Percentiles rank a stretch among this genome's conserved stretches.
Conservation (phyloP, 2,329 filamentous ascomycete genomes). For the Fusarium fracticaudum region DNA sequence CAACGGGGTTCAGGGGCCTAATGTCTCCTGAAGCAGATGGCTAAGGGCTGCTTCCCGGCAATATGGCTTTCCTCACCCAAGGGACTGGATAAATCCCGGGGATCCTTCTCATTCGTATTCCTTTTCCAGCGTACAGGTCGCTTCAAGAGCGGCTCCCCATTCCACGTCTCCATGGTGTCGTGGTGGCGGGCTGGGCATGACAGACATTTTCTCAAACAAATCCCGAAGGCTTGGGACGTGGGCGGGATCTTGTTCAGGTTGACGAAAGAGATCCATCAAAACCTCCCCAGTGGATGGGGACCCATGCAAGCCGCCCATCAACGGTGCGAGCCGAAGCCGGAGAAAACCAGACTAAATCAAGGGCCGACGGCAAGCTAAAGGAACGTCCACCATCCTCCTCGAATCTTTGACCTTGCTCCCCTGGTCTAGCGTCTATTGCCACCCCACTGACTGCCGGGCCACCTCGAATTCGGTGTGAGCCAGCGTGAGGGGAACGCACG, state of each 20-base stretch:
- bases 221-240: constrained; percentile 45
- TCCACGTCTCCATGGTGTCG: constrained; percentile 22
- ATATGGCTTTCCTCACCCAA: constrained; percentile 30
- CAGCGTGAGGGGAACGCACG: constrained; percentile 43
- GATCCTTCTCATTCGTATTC: constrained; percentile 1
- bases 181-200: constrained; percentile 32
- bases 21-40: constrained; percentile 4
- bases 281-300: constrained; percentile 36
- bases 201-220: constrained; percentile 26
- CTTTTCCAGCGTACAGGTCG: constrained; percentile 7
- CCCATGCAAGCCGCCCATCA: constrained; percentile 46
- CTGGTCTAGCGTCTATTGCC: constrained; percentile 36
- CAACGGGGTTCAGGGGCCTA: constrained; percentile 27
- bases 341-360: constrained; percentile 47
- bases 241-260: constrained; percentile 41
- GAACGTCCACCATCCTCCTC: constrained; percentile 27
- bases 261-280: constrained; percentile 37
- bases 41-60: constrained; percentile 26
- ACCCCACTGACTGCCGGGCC: constrained; percentile 34
- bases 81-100: constrained; percentile 16
- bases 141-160: not conserved
- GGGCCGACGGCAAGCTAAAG: constrained; percentile 43
- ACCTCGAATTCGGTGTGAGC: constrained; percentile 26
- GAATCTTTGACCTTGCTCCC: constrained; percentile 29
- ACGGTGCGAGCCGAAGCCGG: constrained; percentile 52